Conservation (phyloP, 192 early-diverging fungal species). For the Entophlyctis luteolus region DNA sequence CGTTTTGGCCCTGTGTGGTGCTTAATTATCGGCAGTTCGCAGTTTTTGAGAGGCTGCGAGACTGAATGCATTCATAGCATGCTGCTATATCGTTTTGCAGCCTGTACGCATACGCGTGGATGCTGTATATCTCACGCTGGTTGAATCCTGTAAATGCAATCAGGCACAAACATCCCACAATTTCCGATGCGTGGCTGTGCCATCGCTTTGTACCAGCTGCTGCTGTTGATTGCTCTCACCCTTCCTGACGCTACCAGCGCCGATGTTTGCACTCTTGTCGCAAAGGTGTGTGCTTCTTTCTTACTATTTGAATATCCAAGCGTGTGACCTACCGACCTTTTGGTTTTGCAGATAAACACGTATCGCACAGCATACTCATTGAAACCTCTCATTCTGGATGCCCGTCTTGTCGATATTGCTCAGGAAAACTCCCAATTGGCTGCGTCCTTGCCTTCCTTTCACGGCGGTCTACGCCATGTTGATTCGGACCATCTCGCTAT, state of each 20-base stretch:
- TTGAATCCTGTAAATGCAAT: too few species aligned
- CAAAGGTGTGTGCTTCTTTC: neutral
- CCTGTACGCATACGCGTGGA: too few species aligned
- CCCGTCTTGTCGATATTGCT: constrained; percentile 21
- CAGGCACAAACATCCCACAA: too few species aligned
- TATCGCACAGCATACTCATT: neutral
- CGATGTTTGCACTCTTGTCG: constrained; percentile 14
- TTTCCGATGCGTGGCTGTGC: too few species aligned
- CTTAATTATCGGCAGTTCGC: too few species aligned
- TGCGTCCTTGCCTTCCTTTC: neutral
- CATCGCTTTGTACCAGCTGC: too few species aligned
- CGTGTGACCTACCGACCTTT: neutral
- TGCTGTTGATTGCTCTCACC: too few species aligned
- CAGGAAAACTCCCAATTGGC: constrained; percentile 11
- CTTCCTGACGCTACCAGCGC: neutral
- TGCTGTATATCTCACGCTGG: too few species aligned
- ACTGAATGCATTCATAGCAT: too few species aligned
- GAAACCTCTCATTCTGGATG: neutral
- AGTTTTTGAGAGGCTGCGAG: too few species aligned
- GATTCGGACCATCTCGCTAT: neutral
- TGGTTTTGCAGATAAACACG: constrained; percentile 5
- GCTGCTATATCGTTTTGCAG: too few species aligned
- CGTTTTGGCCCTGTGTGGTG: too few species aligned
- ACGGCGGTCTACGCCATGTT: neutral
- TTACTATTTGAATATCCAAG: neutral